phyloP scores from a whole-genome alignment of 305 asterid species.

The Fraxinus sp. region DNA sequence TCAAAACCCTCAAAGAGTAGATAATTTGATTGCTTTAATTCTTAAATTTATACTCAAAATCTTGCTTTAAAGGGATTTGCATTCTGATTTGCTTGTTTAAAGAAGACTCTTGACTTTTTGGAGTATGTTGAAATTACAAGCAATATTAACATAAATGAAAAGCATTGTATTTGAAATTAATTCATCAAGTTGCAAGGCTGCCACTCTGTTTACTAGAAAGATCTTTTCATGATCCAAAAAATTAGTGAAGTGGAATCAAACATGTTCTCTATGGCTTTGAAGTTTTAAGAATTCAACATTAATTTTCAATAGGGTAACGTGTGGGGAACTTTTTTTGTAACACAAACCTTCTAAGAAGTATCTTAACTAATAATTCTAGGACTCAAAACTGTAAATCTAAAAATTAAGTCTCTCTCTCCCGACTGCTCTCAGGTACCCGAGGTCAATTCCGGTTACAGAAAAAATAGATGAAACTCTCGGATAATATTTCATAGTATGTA shows the following conservation, averaged over 20 bases:
- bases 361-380: not conserved
- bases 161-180: not conserved
- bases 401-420: not conserved
- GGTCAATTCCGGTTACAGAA: not conserved
- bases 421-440: not conserved
- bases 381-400: not conserved
- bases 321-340: not conserved
- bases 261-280: not conserved
- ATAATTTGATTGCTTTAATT: conserved; percentile 20
- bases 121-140: conserved; percentile 30
- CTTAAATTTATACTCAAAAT: not conserved
- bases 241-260: not conserved
- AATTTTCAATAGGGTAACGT: not conserved
- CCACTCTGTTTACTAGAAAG: not conserved
- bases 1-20: not conserved
- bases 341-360: not conserved
- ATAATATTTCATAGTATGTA: not conserved
- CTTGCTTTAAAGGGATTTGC: conserved; percentile 34
- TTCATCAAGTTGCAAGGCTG: conserved; percentile 1
- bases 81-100: conserved; percentile 13
- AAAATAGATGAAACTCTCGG: not conserved
- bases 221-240: not conserved
- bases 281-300: not conserved
- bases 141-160: conserved; percentile 8
- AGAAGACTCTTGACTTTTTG: conserved; percentile 23